Evolutionary conservation across 768 basidiomycete species (phyloP).

Genomic region (Clitopilus passeckerianus): DNA sequence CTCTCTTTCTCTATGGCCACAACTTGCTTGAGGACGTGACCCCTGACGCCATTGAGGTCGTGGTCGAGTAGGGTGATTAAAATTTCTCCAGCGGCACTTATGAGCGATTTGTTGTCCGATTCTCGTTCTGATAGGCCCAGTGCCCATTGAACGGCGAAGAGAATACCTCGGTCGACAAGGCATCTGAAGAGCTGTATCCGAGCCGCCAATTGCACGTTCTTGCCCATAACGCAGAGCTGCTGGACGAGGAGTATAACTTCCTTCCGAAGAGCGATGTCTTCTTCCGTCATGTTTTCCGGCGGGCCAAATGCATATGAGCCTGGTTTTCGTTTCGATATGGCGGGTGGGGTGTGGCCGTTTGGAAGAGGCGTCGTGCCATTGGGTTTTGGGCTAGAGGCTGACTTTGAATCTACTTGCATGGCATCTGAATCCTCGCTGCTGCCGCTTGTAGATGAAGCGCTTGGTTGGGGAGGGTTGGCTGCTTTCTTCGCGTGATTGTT

Average conservation of each 20-base stretch:
- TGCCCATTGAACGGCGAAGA: conserved; percentile 93
- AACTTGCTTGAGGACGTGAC: conserved; percentile 80
- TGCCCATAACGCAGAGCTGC: conserved; percentile 92
- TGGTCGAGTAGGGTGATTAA: conserved; percentile 85
- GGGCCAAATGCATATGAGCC: conserved; percentile 49
- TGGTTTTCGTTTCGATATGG: conserved; percentile 16
- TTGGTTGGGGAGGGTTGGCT: conserved; percentile 13
- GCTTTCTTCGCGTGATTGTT: conserved; percentile 16
- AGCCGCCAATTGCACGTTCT: conserved; percentile 88
- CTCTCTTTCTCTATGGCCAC: conserved; percentile 65
- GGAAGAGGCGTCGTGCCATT: conserved; percentile 21
- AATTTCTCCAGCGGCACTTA: conserved; percentile 83
- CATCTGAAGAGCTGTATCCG: conserved; percentile 83
- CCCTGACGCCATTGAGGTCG: conserved; percentile 81
- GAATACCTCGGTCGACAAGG: conserved; percentile 82
- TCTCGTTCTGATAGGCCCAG: conserved; percentile 64
- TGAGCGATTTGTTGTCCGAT: conserved; percentile 44
- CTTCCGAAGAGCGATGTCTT: conserved; percentile 52
- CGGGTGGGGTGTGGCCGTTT: conserved; percentile 16
- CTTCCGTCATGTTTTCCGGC: conserved; percentile 48
- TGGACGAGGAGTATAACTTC: conserved; percentile 88
- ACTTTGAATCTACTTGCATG: conserved; percentile 36
- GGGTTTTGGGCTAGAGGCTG: conserved; percentile 18
- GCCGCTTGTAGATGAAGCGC: conserved; percentile 16
- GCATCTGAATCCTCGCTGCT: conserved; percentile 21